Percentiles rank a stretch among this genome's conserved stretches.
Conservation (phyloP, 1,284 basidiomycete genomes). For the Cryptococcus depauperatus region DNA sequence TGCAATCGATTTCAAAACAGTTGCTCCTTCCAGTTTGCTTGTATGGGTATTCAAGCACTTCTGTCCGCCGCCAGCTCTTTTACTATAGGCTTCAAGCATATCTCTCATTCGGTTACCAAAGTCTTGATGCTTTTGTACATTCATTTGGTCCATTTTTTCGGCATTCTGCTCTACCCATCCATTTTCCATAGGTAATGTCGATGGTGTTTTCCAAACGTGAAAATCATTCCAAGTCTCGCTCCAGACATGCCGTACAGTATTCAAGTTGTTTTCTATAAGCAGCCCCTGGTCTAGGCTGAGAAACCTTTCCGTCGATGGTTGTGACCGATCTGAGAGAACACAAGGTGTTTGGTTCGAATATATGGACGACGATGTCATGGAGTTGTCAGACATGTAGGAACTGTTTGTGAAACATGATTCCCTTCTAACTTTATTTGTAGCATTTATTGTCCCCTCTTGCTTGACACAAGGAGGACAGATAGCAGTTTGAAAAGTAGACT, state of each 20-base stretch:
- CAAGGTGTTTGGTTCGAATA: no score
- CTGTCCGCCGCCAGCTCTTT: not conserved
- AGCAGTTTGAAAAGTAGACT: no score
- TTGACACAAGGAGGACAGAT: no score
- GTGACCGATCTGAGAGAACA: no score
- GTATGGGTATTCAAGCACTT: not conserved
- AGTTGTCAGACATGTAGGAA: no score
- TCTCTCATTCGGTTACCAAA: not conserved
- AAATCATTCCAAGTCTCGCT: constrained; percentile 8
- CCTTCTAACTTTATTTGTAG: no score
- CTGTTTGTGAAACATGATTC: no score
- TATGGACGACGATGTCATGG: no score
- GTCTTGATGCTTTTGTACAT: not conserved
- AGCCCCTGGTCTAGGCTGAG: no score
- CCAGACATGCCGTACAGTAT: constrained; percentile 4
- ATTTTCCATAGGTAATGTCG: constrained; percentile 6
- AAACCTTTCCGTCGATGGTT: no score
- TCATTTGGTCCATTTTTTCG: not conserved
- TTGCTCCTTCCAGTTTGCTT: constrained; percentile 2
- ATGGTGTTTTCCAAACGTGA: constrained; percentile 11
- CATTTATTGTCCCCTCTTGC: no score
- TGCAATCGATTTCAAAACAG: not conserved
- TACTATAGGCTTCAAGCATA: not conserved
- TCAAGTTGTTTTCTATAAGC: no score
- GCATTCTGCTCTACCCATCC: constrained; percentile 1